Conservation (phyloP, 179 eudicot species). For the Spinacia oleracea region DNA sequence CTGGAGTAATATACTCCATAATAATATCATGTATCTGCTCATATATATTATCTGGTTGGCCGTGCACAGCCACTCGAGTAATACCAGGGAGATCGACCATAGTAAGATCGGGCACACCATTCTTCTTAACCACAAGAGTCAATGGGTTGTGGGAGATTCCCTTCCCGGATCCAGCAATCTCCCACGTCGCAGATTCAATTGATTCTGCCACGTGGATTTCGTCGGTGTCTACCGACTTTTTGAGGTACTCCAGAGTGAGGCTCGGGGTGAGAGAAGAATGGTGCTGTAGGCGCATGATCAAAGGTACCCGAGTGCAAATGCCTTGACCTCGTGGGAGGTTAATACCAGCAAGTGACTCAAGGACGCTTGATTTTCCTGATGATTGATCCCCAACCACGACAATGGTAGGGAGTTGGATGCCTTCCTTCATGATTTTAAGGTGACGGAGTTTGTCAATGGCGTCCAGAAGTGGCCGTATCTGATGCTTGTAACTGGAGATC, state of each 20-base stretch:
- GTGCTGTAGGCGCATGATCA: constrained; percentile 46
- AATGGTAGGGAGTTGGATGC: constrained; percentile 56
- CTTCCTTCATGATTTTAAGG: constrained; percentile 49
- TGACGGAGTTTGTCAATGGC: constrained; percentile 45
- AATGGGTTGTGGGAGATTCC: constrained; percentile 42
- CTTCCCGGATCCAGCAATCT: constrained; percentile 42
- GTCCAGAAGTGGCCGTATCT: neutral
- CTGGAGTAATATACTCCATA: constrained; percentile 50
- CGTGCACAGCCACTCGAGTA: constrained; percentile 46
- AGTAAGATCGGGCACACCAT: constrained; percentile 51
- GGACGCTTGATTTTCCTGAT: constrained; percentile 52
- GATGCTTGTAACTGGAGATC: neutral
- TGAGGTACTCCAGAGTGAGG: neutral
- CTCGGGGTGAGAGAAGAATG: neutral
- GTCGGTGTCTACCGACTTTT: neutral
- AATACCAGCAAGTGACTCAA: constrained; percentile 57
- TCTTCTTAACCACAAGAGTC: constrained; percentile 36
- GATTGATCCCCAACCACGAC: constrained; percentile 65
- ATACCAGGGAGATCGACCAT: constrained; percentile 56
- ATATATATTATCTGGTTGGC: constrained; percentile 41
- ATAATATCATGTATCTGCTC: constrained; percentile 47
- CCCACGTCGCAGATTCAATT: constrained; percentile 30
- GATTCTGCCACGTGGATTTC: constrained; percentile 30
- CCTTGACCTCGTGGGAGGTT: constrained; percentile 61
- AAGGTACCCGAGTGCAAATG: constrained; percentile 54